Conservation (phyloP, 768 basidiomycete genomes). For the Cyclocybe cylindracea region DNA sequence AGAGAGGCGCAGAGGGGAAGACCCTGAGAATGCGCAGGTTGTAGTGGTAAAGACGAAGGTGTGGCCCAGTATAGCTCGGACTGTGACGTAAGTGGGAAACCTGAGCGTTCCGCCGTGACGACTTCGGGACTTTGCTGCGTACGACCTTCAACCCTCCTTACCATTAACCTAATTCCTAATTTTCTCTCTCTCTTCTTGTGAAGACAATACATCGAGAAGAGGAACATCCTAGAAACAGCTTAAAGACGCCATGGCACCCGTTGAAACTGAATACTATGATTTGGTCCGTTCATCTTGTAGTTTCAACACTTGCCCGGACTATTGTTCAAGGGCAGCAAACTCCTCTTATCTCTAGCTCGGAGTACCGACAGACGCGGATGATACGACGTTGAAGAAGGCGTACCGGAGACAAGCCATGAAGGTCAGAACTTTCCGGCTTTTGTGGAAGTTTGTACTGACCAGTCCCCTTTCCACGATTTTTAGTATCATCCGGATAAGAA, state of each 20-base stretch:
- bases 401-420: conserved; percentile 95
- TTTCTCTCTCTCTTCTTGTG: not conserved
- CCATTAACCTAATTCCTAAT: no score
- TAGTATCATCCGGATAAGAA: conserved; percentile 98
- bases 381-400: conserved; percentile 88
- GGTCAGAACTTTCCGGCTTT: conserved; percentile 42
- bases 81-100: no score
- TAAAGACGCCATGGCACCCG: conserved; percentile 64
- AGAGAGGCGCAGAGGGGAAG: no score
- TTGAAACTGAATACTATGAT: conserved; percentile 90
- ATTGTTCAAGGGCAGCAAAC: not conserved
- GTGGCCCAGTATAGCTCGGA: no score
- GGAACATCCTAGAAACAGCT: not conserved
- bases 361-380: conserved; percentile 71
- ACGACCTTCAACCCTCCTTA: no score
- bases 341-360: conserved; percentile 51
- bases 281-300: conserved; percentile 47
- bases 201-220: not conserved
- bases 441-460: not conserved
- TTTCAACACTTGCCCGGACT: not conserved
- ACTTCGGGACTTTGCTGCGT: no score
- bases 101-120: no score
- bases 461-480: not conserved
- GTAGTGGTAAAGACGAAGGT: no score
- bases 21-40: no score